Conservation (phyloP, 164 flowering plant species). For the Vitis vinifera region DNA sequence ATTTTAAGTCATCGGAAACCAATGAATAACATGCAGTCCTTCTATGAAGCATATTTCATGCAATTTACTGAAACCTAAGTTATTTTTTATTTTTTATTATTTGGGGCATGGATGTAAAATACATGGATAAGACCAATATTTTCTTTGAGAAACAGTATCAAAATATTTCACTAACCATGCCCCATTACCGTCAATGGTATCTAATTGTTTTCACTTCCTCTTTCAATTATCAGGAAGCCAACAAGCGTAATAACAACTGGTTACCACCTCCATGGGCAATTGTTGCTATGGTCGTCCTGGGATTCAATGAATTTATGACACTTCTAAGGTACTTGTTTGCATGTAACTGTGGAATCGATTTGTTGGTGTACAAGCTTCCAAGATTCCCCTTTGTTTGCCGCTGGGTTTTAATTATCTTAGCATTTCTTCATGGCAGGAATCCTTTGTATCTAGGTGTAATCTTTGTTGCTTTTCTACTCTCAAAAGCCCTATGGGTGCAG, state of each 20-base stretch:
- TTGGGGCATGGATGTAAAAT: background rate
- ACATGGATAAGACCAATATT: background rate
- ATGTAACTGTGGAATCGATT: background rate
- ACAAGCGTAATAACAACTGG: slow-evolving; percentile 85
- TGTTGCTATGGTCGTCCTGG: slow-evolving; percentile 66
- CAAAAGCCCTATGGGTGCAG: slow-evolving; percentile 88
- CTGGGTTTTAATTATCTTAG: background rate
- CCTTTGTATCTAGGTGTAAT: slow-evolving; percentile 71
- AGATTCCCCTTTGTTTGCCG: background rate
- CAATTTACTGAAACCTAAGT: background rate
- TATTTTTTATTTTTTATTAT: background rate
- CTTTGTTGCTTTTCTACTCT: slow-evolving; percentile 64
- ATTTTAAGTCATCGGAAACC: no score
- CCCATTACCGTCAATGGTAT: background rate
- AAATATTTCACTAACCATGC: background rate
- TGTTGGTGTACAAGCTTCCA: background rate
- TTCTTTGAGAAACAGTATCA: background rate
- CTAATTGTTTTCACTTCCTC: background rate
- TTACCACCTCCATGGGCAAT: slow-evolving; percentile 98
- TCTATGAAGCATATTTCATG: no score
- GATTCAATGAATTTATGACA: slow-evolving; percentile 95
- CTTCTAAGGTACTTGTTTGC: slow-evolving; percentile 60
- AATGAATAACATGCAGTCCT: no score
- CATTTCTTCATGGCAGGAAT: slow-evolving; percentile 54
- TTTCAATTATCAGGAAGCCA: slow-evolving; percentile 68